Conservation (phyloP, 306 rosid genomes). For the Pyrus pyrifolia region DNA sequence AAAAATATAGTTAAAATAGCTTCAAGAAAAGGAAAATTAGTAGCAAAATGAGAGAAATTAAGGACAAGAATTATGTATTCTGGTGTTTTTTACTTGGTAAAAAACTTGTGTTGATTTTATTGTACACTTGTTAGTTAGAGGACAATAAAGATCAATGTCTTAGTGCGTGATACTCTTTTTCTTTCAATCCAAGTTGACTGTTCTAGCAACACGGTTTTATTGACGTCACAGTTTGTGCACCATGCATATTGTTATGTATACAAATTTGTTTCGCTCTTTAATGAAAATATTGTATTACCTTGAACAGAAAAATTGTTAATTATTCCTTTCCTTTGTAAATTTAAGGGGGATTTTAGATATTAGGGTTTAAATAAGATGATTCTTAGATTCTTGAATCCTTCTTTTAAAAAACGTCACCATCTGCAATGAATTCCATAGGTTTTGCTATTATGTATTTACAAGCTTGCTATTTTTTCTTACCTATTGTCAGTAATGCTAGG, state of each 20-base stretch:
- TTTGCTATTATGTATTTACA: too few relatives aligned
- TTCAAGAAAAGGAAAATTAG: background rate
- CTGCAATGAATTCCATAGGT: too few relatives aligned
- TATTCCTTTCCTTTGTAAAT: too few relatives aligned
- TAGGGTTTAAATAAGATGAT: too few relatives aligned
- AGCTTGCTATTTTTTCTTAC: too few relatives aligned
- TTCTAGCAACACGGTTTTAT: background rate
- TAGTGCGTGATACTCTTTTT: background rate
- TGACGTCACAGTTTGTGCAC: background rate
- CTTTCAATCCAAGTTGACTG: background rate
- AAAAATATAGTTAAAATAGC: background rate
- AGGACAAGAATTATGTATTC: background rate
- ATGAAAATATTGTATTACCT: background rate
- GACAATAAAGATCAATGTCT: too few relatives aligned
- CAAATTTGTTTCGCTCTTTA: background rate
- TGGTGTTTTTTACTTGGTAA: background rate
- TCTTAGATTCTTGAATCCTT: too few relatives aligned
- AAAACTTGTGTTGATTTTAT: background rate
- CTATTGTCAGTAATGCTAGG: too few relatives aligned
- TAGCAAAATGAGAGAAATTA: background rate
- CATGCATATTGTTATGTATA: background rate
- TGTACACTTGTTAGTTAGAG: too few relatives aligned
- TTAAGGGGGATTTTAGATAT: too few relatives aligned
- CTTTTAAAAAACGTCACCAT: too few relatives aligned
- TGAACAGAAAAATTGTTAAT: too few relatives aligned